These are phyloP conservation scores for Claviceps quebecensis DNA, from an alignment of 2,329 filamentous ascomycete genomes.

Conservation along the genomic window DNA sequence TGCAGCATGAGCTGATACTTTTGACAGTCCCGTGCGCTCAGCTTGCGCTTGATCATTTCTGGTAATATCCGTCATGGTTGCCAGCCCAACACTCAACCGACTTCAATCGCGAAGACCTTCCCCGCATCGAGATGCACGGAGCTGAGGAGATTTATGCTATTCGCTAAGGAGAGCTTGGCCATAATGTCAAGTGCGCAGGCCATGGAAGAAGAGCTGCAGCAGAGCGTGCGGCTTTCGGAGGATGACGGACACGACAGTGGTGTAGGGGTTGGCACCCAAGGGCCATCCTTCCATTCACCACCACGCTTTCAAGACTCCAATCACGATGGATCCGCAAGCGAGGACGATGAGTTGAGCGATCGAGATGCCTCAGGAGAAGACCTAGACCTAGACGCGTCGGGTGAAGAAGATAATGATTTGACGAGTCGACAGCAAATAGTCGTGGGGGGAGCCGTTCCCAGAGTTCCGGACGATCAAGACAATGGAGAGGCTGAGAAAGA, in stretches of 20 bases:
- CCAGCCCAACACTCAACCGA: constrained; percentile 11
- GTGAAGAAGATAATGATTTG: constrained; percentile 25
- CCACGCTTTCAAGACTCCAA: constrained; percentile 8
- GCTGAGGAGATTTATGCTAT: constrained; percentile 6
- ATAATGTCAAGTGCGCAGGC: constrained; percentile 37
- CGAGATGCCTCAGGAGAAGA: constrained; percentile 27
- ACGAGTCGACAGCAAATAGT: constrained; percentile 15
- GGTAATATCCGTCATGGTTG: constrained; percentile 10
- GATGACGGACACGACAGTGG: constrained; percentile 28
- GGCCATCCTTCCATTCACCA: neutral
- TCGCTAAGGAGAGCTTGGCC: constrained; percentile 14
- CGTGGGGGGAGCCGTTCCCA: constrained; percentile 7
- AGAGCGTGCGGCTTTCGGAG: constrained; percentile 38
- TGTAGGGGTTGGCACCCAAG: constrained; percentile 11
- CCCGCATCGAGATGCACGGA: constrained; percentile 18
- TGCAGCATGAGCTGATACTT: constrained; percentile 3
- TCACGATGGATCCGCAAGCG: constrained; percentile 10
- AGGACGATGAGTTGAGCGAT: constrained; percentile 24
- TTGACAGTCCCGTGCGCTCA: constrained; percentile 5
- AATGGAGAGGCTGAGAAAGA: constrained; percentile 18
- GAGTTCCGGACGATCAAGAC: constrained; percentile 19
- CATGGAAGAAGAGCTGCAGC: constrained; percentile 44
- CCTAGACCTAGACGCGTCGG: constrained; percentile 28
- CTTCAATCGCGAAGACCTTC: constrained; percentile 10
- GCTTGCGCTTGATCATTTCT: constrained; percentile 5